Evolutionary conservation across 192 early-diverging fungal species (phyloP), one percentile per base, ranked within the genome.

Genomic region (Mortierella hygrophila): DNA sequence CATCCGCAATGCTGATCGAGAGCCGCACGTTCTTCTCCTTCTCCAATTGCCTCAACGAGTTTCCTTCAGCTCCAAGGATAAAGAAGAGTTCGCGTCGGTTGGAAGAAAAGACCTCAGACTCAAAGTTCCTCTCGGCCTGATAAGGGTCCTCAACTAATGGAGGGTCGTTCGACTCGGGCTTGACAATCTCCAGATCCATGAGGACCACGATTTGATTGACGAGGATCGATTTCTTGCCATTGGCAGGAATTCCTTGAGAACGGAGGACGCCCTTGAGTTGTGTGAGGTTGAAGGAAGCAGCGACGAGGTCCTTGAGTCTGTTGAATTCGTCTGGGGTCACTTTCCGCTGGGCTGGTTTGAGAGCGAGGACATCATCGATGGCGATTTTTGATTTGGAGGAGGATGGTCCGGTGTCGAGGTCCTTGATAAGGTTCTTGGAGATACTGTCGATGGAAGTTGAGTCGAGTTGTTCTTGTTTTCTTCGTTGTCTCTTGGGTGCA

Each of bases 201-300:
- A 86, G 75, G 40, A 74, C 26, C 84, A 86, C 81, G 63, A 81
- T 70, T 54, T 86, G 78, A 44, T 86, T 86, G 69, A 86, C n/a
- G 21, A 86, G 54, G 18, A 77, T 54, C 0, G 74, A 79, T 54
- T 86, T 86, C n/a, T 81, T 86, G 46, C 79, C 79, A 2, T 49
- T 65, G 5, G 74, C 32, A 6, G 84, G 79, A 7, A 68, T 68
- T 3, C 46, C 70, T 35, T 80, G 70, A n/a, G 79, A 70, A 3
- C 79, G 75, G 16, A 86, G 76, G 32, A 86, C 84, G 8, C 42
- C 49, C 21, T 74, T 86, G 75, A 86, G 84, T 37, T 86, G 84
- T 32, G 7, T 42, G 35, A 78, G 75, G 63, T 86, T 86, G 72
- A 86, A 86, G 0, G 84, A 86, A 5, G 70, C 23, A 35, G 78